phyloP scores from a whole-genome alignment of 345 rosid species.

The Raphanus sativus region DNA sequence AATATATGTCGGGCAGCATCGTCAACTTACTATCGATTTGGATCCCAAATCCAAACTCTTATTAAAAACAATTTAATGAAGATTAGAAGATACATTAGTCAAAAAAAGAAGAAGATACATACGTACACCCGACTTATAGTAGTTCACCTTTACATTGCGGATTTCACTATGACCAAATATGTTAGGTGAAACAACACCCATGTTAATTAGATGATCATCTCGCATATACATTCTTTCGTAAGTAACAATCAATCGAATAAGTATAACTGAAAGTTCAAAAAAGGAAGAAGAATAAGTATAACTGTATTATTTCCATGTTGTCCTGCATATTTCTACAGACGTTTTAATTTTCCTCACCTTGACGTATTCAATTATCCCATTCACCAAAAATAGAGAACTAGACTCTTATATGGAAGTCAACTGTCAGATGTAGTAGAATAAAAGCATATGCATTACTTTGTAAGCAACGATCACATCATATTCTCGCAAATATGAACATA shows the following conservation, averaged over 20 bases:
- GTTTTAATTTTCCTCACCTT: not conserved
- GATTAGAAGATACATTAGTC: not conserved
- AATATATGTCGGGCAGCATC: constrained; percentile 10
- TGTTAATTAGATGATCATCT: not conserved
- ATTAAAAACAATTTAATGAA: not conserved
- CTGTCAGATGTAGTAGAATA: constrained; percentile 24
- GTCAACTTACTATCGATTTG: constrained; percentile 2
- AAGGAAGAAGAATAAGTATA: not conserved
- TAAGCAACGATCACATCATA: constrained; percentile 19
- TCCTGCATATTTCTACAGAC: not conserved
- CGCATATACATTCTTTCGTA: not conserved
- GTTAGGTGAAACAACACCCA: constrained; percentile 7
- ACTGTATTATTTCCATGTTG: constrained; percentile 12
- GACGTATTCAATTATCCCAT: constrained; percentile 26
- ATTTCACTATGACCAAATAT: not conserved
- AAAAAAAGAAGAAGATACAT: not conserved
- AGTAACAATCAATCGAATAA: constrained; percentile 8
- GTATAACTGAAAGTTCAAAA: not conserved
- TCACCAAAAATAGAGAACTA: constrained; percentile 24
- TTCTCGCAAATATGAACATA: constrained; percentile 17
- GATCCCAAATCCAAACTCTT: not conserved
- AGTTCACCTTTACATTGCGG: not conserved
- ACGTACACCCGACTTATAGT: not conserved
- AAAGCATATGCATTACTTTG: constrained; percentile 22
- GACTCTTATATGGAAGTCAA: constrained; percentile 26